phyloP scores from a whole-genome alignment of 2,329 filamentous ascomycete species.

The Fusarium sp. region DNA sequence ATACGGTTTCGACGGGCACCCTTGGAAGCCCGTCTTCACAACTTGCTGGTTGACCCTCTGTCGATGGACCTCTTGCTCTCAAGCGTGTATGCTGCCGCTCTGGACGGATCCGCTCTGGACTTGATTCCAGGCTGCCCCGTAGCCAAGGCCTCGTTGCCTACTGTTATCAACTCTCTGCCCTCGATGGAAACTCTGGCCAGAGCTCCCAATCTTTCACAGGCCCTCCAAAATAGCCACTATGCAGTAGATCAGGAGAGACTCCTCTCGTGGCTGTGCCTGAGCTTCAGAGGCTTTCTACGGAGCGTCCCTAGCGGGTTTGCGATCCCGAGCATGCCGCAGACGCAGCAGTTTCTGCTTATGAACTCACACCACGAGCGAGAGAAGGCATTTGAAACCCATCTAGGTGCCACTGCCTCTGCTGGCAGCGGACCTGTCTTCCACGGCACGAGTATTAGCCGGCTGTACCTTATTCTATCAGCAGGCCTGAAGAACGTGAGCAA shows the following conservation, averaged over 20 bases:
- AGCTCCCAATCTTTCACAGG: background rate
- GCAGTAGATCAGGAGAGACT: background rate
- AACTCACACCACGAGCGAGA: conserved; percentile 1
- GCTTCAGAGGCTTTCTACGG: background rate
- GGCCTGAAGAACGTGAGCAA: background rate
- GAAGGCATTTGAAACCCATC: background rate
- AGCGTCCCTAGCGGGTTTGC: background rate
- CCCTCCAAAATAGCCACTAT: background rate
- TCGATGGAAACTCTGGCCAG: background rate
- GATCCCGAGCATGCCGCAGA: background rate
- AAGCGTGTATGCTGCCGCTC: background rate
- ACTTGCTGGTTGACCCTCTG: background rate
- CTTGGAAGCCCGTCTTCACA: background rate
- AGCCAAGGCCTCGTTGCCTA: background rate
- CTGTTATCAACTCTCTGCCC: background rate
- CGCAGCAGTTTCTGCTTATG: background rate
- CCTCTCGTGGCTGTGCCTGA: background rate
- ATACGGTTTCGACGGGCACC: background rate
- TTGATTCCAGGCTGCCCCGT: background rate
- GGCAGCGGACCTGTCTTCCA: background rate
- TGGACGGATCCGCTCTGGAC: background rate
- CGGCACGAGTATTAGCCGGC: background rate
- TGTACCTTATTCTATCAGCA: background rate
- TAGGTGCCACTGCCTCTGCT: background rate
- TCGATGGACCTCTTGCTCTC: background rate